Evolutionary conservation across 1,139 yeast species (phyloP), one percentile per base, ranked within the genome.

Genomic region (Saccharomyces hybrid): DNA sequence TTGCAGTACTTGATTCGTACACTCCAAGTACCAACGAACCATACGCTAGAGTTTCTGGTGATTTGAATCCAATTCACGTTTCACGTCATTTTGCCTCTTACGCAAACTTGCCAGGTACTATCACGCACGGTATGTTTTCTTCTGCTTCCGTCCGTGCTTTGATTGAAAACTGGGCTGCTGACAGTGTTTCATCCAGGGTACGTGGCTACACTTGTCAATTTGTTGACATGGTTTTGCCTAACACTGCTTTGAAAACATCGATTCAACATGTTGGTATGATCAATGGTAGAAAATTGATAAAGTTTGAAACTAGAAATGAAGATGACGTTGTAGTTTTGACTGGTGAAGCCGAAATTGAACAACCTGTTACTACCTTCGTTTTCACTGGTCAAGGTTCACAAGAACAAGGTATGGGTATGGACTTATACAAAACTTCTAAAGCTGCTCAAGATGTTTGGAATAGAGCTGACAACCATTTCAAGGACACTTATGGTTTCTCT

Each of bases 321-420:
- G 91, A 86, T 67, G 83, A 93, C 55, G 88, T 81, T 54, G 79
- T 81, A 59, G 99, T 95, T 25, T 79, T 93, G 67, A 72, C 80
- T 54, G 99, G 98, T 75, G 96, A 90, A 76, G 99, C 99, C 54
- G 99, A 93, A 77, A 91, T 95, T 68, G 98, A 93, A 67, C 99
- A 93, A 76, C 99, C 99, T 52, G 86, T 86, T 56, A 88, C 99
- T 51, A 86, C 99, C 19, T 93, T 88, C 71, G 97, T 93, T 57
- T 93, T 95, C 77, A 93, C 99, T 63, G 99, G 99, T 72, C 99
- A 93, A 80, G 99, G 99, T 72, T 91, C 99, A 57, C 99, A 93
- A 77, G 99, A 95, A 75, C 99, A 95, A 78, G 98, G 98, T 71
- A 93, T 93, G 99, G 99, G 99, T 78, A 93, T 93, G 99, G 99